Conservation (phyloP, 257 asterid species). For the Petunia secreta region DNA sequence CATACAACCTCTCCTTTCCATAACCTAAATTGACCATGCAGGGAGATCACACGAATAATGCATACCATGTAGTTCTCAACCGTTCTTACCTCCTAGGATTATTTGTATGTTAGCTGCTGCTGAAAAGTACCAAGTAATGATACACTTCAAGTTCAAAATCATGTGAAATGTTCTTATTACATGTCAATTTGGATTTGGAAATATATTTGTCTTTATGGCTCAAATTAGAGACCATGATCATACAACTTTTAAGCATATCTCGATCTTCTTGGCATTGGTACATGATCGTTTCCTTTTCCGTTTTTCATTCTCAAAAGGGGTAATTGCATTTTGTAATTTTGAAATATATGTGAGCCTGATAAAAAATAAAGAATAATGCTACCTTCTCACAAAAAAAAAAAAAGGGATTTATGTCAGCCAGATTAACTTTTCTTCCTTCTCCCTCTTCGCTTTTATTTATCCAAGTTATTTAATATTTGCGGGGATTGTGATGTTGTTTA, state of each 20-base stretch:
- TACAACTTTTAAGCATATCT: neutral
- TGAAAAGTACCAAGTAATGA: neutral
- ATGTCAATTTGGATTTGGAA: conserved; percentile 13
- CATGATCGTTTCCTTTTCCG: neutral
- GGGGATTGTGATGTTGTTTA: conserved; percentile 5
- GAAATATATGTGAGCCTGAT: neutral
- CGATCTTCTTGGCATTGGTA: neutral
- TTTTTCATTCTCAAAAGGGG: neutral
- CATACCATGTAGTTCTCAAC: neutral
- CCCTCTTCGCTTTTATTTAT: neutral
- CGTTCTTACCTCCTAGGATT: neutral
- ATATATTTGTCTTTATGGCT: neutral
- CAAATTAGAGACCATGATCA: neutral
- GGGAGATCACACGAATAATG: neutral
- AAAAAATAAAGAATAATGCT: too few species aligned
- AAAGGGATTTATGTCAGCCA: neutral
- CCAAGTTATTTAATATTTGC: neutral
- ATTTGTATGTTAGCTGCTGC: neutral
- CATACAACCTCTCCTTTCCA: neutral
- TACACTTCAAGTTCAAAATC: neutral
- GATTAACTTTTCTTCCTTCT: neutral
- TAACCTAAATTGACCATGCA: neutral
- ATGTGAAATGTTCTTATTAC: neutral
- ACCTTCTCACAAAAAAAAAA: neutral
- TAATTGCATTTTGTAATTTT: conserved; percentile 1